Evolutionary conservation across 305 asterid genomes (phyloP), one percentile per base, ranked within the genome.

Genomic region (Fraxinus dipetala): DNA sequence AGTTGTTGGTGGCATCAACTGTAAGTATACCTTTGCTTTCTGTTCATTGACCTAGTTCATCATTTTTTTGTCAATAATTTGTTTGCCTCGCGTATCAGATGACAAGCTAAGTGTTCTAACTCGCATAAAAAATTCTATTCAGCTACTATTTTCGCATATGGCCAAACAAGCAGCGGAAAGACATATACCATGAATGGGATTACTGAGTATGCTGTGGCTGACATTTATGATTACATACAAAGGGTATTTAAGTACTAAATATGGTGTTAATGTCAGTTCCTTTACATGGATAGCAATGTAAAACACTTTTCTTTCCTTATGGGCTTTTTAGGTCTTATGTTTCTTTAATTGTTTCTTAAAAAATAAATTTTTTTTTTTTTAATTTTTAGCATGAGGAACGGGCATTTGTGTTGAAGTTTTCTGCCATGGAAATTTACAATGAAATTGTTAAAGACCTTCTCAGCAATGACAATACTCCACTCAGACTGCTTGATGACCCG

Each of bases 161-260:
- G 98, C 77, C 97, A 93, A 90, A 95, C 98, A 72, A 94, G 96
- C 92, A 94, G 98, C 22, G 98, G 98, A 83, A 94, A 94, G 92
- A 95, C 98, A 8, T 93, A 95, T 84, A 93, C 99, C 59, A 92
- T 95, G 99, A 76, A 76, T 76, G 79, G 79, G 79, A 90, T 94
- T 74, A 95, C 99, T 1, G 99, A 95, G 87, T 94, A 89, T 81
- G 87, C 98, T 2, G 97, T 94, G 79, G 91, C 94, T 65, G 98
- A 94, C 85, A 92, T 95, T 78, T 94, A 94, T 79, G 92, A 92
- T 81, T 92, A 94, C 83, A 91, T 92, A 70, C 89, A 86, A 79
- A 89, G 82, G 97, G 99, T 94, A 83, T 51, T 83, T 72, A 80
- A 85, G 78, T 81, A 79, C 83, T 6, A 48, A 83, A 70, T 81